Evolutionary conservation across 1,139 yeast species (phyloP).

Genomic region (Yamadazyma siamensis): DNA sequence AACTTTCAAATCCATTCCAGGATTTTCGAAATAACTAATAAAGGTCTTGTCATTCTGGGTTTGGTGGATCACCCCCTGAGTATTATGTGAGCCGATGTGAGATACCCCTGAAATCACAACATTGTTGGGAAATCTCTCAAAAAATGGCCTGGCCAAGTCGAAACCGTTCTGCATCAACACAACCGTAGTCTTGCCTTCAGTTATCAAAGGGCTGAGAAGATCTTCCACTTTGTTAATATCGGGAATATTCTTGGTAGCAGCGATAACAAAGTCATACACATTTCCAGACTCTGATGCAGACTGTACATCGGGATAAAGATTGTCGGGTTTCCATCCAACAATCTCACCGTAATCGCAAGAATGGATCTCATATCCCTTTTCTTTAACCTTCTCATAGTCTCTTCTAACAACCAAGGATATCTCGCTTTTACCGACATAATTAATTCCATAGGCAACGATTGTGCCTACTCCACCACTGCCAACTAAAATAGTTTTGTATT

Average conservation of each 20-base stretch:
- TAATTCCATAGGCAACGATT: conserved; percentile 59
- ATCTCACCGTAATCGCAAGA: conserved; percentile 61
- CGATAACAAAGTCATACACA: conserved; percentile 61
- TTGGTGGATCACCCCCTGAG: conserved; percentile 47
- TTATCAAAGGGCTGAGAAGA: conserved; percentile 50
- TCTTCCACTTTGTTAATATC: conserved; percentile 58
- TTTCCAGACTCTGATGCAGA: conserved; percentile 34
- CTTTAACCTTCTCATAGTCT: conserved; percentile 52
- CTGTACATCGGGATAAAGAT: conserved; percentile 37
- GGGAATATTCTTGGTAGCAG: conserved; percentile 71
- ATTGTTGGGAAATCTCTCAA: conserved; percentile 54
- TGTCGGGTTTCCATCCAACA: conserved; percentile 51
- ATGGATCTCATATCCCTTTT: conserved; percentile 56
- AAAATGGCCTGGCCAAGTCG: conserved; percentile 63
- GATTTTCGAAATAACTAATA: conserved; percentile 49
- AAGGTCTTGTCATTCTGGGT: conserved; percentile 51
- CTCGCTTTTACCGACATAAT: conserved; percentile 37
- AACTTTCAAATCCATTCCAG: conserved; percentile 15
- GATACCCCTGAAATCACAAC: conserved; percentile 68
- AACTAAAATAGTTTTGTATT: conserved; percentile 16
- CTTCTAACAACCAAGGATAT: conserved; percentile 65
- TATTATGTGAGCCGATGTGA: conserved; percentile 63
- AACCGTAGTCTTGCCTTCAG: conserved; percentile 40
- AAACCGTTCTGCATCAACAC: conserved; percentile 71
- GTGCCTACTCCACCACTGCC: conserved; percentile 65